These are phyloP conservation scores for Eucalyptus curtisii DNA, from an alignment of 345 rosid species.

Conservation along the genomic window DNA sequence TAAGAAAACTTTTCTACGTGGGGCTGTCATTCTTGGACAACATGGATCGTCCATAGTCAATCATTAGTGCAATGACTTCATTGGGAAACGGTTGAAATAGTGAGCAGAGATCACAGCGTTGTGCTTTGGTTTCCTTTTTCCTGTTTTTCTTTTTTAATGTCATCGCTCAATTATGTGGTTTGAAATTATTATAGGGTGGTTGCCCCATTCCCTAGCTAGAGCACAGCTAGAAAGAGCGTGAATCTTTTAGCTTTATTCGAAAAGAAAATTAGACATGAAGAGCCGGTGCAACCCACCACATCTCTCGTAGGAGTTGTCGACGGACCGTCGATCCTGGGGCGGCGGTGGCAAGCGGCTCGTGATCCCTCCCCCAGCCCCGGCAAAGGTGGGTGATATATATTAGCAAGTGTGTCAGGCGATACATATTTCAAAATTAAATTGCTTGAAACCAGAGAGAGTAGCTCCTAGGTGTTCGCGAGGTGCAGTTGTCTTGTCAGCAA, in stretches of 20 bases:
- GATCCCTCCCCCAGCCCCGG: background rate
- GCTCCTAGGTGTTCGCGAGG: background rate
- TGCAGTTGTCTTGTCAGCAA: background rate
- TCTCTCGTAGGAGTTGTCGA: background rate
- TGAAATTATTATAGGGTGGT: background rate
- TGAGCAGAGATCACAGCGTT: background rate
- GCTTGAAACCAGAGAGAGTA: background rate
- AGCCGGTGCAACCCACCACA: background rate
- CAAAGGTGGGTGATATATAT: background rate
- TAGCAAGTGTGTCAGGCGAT: background rate
- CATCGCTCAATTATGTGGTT: background rate
- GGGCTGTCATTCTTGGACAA: background rate
- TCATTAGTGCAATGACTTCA: background rate
- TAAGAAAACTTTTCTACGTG: background rate
- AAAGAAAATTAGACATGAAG: background rate
- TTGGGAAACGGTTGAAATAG: background rate
- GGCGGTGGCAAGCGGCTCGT: background rate
- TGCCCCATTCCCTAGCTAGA: background rate
- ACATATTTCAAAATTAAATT: background rate
- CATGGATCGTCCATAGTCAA: background rate
- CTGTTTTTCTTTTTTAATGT: background rate
- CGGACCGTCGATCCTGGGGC: background rate
- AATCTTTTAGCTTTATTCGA: background rate
- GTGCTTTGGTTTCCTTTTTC: background rate
- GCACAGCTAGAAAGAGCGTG: background rate